Conservation (phyloP, 2,329 filamentous ascomycete species). For the Colletotrichum paranaense region DNA sequence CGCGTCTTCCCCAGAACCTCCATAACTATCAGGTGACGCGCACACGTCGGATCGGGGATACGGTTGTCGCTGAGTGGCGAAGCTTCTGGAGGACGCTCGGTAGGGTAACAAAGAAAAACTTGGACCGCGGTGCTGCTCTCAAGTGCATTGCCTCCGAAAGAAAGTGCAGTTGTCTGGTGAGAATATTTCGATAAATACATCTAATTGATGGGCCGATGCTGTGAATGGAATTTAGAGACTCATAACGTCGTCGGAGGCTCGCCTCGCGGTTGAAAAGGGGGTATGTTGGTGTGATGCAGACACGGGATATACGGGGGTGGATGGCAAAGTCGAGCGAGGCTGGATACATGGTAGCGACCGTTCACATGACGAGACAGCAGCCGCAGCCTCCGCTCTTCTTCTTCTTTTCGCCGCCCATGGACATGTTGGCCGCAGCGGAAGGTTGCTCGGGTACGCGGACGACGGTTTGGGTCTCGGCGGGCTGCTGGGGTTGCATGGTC, state of each 20-base stretch:
- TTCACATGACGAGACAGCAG: slow-evolving; percentile 64
- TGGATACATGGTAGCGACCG: background rate
- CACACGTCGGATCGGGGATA: slow-evolving; percentile 1
- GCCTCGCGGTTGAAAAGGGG: slow-evolving; percentile 23
- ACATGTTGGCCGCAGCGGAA: slow-evolving; percentile 25
- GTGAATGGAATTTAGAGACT: slow-evolving; percentile 35
- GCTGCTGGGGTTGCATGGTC: slow-evolving; percentile 45
- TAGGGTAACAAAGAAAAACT: slow-evolving; percentile 25
- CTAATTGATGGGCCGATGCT: slow-evolving; percentile 29
- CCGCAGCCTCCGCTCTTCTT: slow-evolving; percentile 58
- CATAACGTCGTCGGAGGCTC: slow-evolving; percentile 39
- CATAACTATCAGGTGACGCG: slow-evolving; percentile 2
- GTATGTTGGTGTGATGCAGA: slow-evolving; percentile 20
- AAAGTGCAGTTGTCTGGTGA: slow-evolving; percentile 12
- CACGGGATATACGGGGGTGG: slow-evolving; percentile 17
- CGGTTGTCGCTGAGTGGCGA: background rate
- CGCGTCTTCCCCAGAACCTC: background rate
- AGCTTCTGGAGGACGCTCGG: background rate
- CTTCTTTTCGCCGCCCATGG: slow-evolving; percentile 43
- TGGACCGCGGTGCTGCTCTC: slow-evolving; percentile 25
- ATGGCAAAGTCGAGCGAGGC: background rate
- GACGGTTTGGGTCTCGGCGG: slow-evolving; percentile 37
- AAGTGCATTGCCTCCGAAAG: slow-evolving; percentile 8
- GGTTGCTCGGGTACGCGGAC: slow-evolving; percentile 37
- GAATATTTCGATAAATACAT: slow-evolving; percentile 36